phyloP scores from a whole-genome alignment of 2,329 filamentous ascomycete genomes.

The Aspergillus hortae region DNA sequence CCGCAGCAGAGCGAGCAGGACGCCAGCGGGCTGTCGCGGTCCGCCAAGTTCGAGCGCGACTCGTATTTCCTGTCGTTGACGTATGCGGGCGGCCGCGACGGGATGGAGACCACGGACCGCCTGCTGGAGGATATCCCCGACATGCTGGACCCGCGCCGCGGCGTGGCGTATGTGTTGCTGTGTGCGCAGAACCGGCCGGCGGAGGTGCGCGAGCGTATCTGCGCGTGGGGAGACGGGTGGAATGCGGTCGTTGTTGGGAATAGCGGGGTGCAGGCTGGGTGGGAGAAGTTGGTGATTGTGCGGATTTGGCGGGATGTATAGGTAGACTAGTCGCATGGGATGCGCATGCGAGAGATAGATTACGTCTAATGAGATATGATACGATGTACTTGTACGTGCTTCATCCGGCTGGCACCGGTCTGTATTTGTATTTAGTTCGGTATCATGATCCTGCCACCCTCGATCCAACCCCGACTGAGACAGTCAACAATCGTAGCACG shows the following conservation, averaged over 20 bases:
- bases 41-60: constrained; percentile 66
- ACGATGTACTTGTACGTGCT: not conserved
- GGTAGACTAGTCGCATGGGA: not conserved
- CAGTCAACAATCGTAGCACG: too few species aligned
- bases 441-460: too few species aligned
- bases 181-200: constrained; percentile 88
- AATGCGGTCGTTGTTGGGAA: constrained; percentile 70
- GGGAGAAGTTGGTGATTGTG: constrained; percentile 90
- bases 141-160: constrained; percentile 59
- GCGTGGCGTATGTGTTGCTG: constrained; percentile 84
- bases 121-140: constrained; percentile 67
- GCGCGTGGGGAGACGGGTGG: constrained; percentile 62
- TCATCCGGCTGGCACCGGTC: too few species aligned
- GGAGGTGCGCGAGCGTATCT: constrained; percentile 63
- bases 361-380: not conserved
- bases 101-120: constrained; percentile 89
- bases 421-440: too few species aligned
- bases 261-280: constrained; percentile 84
- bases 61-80: constrained; percentile 79
- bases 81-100: constrained; percentile 83
- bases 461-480: too few species aligned
- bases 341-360: constrained; percentile 1
- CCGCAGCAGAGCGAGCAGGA: constrained; percentile 24
- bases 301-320: constrained; percentile 65
- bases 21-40: constrained; percentile 25